phyloP scores from a whole-genome alignment of 2,329 filamentous ascomycete species.

The Pyricularia sp. region DNA sequence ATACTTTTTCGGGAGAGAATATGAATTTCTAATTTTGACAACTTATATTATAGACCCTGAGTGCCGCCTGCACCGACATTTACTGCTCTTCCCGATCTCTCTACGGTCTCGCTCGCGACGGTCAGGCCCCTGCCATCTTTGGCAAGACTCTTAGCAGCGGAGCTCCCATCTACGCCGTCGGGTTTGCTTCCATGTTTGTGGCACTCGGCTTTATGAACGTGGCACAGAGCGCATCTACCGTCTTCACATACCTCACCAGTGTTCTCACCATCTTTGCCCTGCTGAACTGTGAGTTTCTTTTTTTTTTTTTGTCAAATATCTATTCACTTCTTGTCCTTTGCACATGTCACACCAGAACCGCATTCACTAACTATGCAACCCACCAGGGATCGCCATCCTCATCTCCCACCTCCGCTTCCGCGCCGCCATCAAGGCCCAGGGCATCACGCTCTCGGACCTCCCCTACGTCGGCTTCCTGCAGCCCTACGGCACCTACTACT shows the following conservation, averaged over 20 bases:
- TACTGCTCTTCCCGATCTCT: neutral
- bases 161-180: neutral
- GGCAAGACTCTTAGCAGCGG: neutral
- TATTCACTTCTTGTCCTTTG: too few relatives aligned
- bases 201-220: neutral
- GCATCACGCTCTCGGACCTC: constrained; percentile 29
- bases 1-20: neutral
- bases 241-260: constrained; percentile 4
- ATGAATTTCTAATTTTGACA: neutral
- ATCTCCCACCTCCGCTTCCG: constrained; percentile 55
- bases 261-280: constrained; percentile 29
- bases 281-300: constrained; percentile 7
- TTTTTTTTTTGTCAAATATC: too few relatives aligned
- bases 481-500: neutral
- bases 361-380: neutral
- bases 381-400: constrained; percentile 54
- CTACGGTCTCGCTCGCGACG: neutral
- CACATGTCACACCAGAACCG: neutral
- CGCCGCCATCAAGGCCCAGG: constrained; percentile 39
- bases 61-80: neutral
- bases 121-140: neutral
- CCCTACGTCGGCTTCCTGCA: neutral
- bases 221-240: neutral
- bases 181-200: neutral
- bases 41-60: neutral